A percentile compares a stretch with the other conserved stretches of the same genome.
phyloP scores from a whole-genome alignment of 306 rosid species.

The Gastrolobium villosum region DNA sequence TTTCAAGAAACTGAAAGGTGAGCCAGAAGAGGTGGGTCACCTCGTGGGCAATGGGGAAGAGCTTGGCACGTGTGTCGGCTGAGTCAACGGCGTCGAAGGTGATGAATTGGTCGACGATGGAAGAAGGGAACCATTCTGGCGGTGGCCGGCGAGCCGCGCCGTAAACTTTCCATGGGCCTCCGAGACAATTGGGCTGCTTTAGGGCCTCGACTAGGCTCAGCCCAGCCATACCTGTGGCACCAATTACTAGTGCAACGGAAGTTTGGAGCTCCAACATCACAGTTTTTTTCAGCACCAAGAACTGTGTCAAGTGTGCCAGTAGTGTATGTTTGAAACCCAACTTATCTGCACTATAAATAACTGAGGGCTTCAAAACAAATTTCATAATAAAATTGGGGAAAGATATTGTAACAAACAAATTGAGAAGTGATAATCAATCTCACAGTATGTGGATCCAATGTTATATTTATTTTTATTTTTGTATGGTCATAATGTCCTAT shows the following conservation, averaged over 20 bases:
- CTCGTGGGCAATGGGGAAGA: slow-evolving; percentile 46
- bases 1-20: slow-evolving; percentile 9
- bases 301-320: no score
- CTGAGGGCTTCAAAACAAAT: no score
- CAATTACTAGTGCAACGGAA: slow-evolving; percentile 47
- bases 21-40: slow-evolving; percentile 59
- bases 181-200: slow-evolving; percentile 35
- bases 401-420: no score
- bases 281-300: no score
- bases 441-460: no score
- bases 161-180: slow-evolving; percentile 59
- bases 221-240: slow-evolving; percentile 57
- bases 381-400: no score
- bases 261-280: slow-evolving; percentile 3
- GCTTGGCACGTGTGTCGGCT: slow-evolving; percentile 41
- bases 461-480: no score
- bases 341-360: no score
- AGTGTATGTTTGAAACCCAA: no score
- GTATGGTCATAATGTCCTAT: no score
- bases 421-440: no score
- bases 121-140: slow-evolving; percentile 47
- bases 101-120: slow-evolving; percentile 47
- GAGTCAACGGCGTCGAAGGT: slow-evolving; percentile 46
- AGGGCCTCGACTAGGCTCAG: slow-evolving; percentile 52
- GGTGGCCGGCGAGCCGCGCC: slow-evolving; percentile 41